Evolutionary conservation across 2,329 filamentous ascomycete genomes (phyloP), one percentile per base, ranked within the genome.

Genomic region (Trematosphaeria pertusa): DNA sequence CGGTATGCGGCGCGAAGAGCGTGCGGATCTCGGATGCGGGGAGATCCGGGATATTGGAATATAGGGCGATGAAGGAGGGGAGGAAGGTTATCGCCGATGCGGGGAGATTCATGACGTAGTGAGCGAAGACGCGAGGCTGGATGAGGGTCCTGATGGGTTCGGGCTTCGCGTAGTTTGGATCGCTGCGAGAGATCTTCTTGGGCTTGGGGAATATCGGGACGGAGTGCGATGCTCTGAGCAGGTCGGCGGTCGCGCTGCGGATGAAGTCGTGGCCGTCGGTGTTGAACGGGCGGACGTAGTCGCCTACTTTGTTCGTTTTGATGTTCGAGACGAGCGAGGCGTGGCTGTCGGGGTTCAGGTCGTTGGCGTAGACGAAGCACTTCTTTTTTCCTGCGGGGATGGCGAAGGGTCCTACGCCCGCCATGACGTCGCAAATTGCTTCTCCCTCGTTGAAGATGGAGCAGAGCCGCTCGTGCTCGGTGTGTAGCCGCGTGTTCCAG

Each of bases 41-140:
- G 1, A 63, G 35, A 26, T 57, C 57, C 3, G 67, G 62, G 1
- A 71, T 85, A 18, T 84, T 79, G n/a, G 82, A 75, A 68, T 97
- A 97, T 12, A 96, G 73, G 4, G 94, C 93, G 15, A 85, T 83
- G 78, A 91, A 95, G 10, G 78, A 77, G 21, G 83, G 77, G 62
- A 97, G 80, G 69, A 99, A 99, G 48, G 88, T 86, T 50, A 94
- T 87, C 1, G 94, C 93, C 1, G 86, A 88, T 1, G 92, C 94
- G 0, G 94, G 94, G 12, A 99, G 86, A 73, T 99, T 99, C 90
- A 99, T 97, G 57, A 97, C 88, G 70, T 92, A 99, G 76, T 97
- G 94, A n/a, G 86, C 82, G 68, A 97, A 89, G 28, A 87, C 86
- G 2, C 81, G 80, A 2, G 93, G 93, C 35, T 91, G 78, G 9